Evolutionary conservation across 2,329 filamentous ascomycete genomes (phyloP).

Genomic region (Fonsecaea nubica): DNA sequence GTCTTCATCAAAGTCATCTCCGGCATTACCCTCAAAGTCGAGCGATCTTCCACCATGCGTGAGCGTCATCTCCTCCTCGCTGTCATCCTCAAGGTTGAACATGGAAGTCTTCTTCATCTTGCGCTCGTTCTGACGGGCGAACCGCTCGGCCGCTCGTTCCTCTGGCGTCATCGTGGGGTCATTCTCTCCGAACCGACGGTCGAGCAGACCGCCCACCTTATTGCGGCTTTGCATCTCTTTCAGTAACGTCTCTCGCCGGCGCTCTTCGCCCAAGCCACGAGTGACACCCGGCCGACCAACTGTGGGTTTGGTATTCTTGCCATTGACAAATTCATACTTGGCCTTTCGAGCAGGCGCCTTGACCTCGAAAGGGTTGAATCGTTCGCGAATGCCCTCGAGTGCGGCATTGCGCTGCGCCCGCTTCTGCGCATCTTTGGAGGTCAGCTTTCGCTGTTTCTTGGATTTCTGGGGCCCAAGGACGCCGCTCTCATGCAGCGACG

Average conservation of each 20-base stretch:
- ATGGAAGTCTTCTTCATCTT: conserved; percentile 76
- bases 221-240: conserved; percentile 87
- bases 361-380: conserved; percentile 97
- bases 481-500: conserved; percentile 85
- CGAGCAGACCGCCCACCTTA: conserved; percentile 89
- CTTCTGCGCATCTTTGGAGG: conserved; percentile 73
- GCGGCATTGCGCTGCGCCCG: conserved; percentile 77
- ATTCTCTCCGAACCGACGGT: conserved; percentile 93
- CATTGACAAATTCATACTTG: conserved; percentile 84
- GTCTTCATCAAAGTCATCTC: conserved; percentile 81
- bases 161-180: conserved; percentile 93
- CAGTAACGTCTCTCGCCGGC: conserved; percentile 80
- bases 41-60: conserved; percentile 85
- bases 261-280: conserved; percentile 85
- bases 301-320: conserved; percentile 62
- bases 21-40: conserved; percentile 61
- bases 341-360: conserved; percentile 77
- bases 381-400: conserved; percentile 84
- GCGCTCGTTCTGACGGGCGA: conserved; percentile 83
- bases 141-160: conserved; percentile 88
- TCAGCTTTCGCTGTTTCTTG: conserved; percentile 88
- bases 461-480: conserved; percentile 90
- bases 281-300: conserved; percentile 80
- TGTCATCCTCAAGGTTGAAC: conserved; percentile 90
- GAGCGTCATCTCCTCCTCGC: conserved; percentile 70